Percentiles rank a stretch among this genome's conserved stretches.
phyloP scores from a whole-genome alignment of 495 filamentous ascomycete genomes.

The Hyaloscypha hepaticicola region DNA sequence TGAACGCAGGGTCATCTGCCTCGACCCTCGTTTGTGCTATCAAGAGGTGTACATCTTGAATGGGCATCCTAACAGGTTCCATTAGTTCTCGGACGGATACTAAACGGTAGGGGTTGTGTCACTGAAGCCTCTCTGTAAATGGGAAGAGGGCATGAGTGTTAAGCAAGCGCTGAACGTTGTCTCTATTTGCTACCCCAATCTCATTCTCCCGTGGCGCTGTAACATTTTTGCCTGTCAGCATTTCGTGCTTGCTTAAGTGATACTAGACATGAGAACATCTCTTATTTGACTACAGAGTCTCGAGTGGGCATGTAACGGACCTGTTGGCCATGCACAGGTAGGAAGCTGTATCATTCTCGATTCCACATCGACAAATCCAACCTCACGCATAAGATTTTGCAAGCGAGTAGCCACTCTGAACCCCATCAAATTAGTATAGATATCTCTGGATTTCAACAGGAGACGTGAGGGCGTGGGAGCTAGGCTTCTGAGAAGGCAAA shows the following conservation, averaged over 20 bases:
- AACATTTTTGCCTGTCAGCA: not conserved
- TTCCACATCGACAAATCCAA: not conserved
- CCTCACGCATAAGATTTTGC: slow-evolving; percentile 53
- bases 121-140: slow-evolving; percentile 39
- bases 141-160: slow-evolving; percentile 64
- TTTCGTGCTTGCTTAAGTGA: not conserved
- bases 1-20: not conserved
- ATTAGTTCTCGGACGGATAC: not conserved
- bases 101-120: slow-evolving; percentile 23
- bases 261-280: not conserved
- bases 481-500: too few species aligned
- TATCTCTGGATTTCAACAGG: too few species aligned
- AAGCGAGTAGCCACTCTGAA: slow-evolving; percentile 66
- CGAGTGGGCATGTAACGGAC: not conserved
- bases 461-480: too few species aligned
- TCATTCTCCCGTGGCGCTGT: slow-evolving; percentile 59
- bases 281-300: not conserved
- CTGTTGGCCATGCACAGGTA: not conserved
- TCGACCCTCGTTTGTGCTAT: not conserved
- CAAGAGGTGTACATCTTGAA: slow-evolving; percentile 2
- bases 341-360: not conserved
- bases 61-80: not conserved
- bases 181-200: slow-evolving; percentile 61
- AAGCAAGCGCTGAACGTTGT: slow-evolving; percentile 60
- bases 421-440: too few species aligned